A percentile compares a stretch with the other conserved stretches of the same genome.
Conservation (phyloP, 1,284 basidiomycete genomes). For the Tilletiaria anomala region DNA sequence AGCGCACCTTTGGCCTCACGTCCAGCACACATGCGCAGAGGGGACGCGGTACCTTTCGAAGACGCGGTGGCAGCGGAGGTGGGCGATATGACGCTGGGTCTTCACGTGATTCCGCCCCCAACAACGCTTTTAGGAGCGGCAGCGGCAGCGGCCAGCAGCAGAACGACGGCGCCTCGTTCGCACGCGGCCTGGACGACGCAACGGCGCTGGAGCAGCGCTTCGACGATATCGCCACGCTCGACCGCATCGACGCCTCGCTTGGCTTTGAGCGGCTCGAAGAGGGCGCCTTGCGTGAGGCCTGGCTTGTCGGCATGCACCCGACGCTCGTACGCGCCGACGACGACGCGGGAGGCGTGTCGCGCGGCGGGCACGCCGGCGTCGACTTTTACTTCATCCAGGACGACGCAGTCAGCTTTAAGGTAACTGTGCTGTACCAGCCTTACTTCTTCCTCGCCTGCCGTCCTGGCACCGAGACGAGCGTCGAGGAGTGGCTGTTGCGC, state of each 20-base stretch:
- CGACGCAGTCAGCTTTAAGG: slow-evolving; percentile 90
- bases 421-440: slow-evolving; percentile 79
- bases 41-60: no score
- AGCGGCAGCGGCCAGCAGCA: no score
- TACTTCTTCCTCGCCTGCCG: slow-evolving; percentile 80
- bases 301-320: slow-evolving; percentile 99
- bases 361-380: slow-evolving; percentile 46
- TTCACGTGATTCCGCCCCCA: no score
- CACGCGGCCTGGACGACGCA: no score
- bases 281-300: slow-evolving; percentile 43
- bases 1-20: no score
- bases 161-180: no score
- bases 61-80: no score
- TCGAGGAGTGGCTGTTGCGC: slow-evolving; percentile 93
- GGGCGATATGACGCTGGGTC: no score
- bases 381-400: slow-evolving; percentile 98
- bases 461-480: slow-evolving; percentile 68
- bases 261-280: slow-evolving; percentile 52
- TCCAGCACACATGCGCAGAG: no score
- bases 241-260: slow-evolving; percentile 84
- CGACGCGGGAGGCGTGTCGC: slow-evolving; percentile 41
- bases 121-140: no score
- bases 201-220: slow-evolving; percentile 34
- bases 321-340: slow-evolving; percentile 68
- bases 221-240: slow-evolving; percentile 40